Evolutionary conservation across 768 basidiomycete genomes (phyloP).

Genomic region (Zangia roseola): DNA sequence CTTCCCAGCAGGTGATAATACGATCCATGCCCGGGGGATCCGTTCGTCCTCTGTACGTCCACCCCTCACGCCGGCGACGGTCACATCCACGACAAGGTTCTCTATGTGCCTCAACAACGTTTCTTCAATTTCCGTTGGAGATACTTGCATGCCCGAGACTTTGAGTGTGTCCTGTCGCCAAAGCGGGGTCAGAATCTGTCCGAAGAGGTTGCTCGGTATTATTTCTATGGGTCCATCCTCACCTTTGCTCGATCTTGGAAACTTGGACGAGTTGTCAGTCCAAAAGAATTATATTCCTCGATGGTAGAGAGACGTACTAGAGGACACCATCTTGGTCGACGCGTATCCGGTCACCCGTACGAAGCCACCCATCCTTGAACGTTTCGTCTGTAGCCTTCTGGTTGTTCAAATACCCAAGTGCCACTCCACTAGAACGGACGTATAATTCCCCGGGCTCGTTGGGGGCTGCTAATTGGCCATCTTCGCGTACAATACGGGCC

Average conservation of each 20-base stretch:
- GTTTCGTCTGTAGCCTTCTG: slow-evolving; percentile 62
- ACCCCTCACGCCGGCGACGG: slow-evolving; percentile 73
- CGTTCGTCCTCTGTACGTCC: slow-evolving; percentile 71
- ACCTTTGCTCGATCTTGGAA: slow-evolving; percentile 78
- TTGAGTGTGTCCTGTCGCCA: slow-evolving; percentile 77
- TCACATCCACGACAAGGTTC: slow-evolving; percentile 58
- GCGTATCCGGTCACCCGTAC: slow-evolving; percentile 69
- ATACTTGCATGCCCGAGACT: slow-evolving; percentile 76
- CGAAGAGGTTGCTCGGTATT: no score
- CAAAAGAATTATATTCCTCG: no score
- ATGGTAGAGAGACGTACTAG: slow-evolving; percentile 46
- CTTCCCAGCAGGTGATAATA: slow-evolving; percentile 57
- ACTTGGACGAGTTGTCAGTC: slow-evolving; percentile 33
- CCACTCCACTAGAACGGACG: slow-evolving; percentile 53
- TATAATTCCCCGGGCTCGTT: slow-evolving; percentile 69
- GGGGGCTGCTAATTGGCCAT: slow-evolving; percentile 50
- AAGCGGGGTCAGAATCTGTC: no score
- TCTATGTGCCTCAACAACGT: slow-evolving; percentile 59
- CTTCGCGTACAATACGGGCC: slow-evolving; percentile 56
- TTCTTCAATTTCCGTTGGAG: no score
- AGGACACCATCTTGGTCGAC: slow-evolving; percentile 61
- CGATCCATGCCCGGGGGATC: slow-evolving; percentile 76
- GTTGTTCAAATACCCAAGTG: slow-evolving; percentile 73
- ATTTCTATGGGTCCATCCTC: no score
- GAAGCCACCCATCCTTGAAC: slow-evolving; percentile 70